Evolutionary conservation across 139 green algal genomes (phyloP), one percentile per base, ranked within the genome.

Genomic region (Chlamydomonas sp.): DNA sequence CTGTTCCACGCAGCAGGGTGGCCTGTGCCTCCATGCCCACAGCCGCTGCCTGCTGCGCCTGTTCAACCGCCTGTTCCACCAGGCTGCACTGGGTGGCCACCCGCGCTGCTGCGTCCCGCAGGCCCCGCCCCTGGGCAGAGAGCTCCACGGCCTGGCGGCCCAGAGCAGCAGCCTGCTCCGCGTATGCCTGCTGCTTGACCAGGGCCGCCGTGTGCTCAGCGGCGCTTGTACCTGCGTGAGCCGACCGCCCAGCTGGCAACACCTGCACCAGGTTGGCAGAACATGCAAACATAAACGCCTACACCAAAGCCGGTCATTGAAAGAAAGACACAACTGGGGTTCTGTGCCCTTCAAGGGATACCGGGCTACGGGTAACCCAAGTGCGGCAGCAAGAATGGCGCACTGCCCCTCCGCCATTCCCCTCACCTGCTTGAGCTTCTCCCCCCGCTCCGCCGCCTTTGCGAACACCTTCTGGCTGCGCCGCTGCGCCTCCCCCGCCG

Each of bases 381-480:
- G 31, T 49, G 31, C 31, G 31, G 31, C 31, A 49, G 31, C 31
- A 49, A 49, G 31, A 49, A 49, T 49, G 31, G 31, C 31, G 31
- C 31, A 49, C 31, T 49, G 31, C 31, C 31, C 31, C 31, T 49
- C 31, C 31, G 31, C 31, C 31, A 49, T 49, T 49, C 31, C 31
- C 31, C 31, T 49, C 31, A 49, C 31, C 31, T 49, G 31, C 31
- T 69, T 77, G 1, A 77, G 49, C 71, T 80, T 86, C 1, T 10
- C 20, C 20, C 82, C 73, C 5, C 82, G 82, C 18, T 18, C 20
- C 1, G 71, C 31, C 10, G 82, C 83, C 83, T 87, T 87, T 31
- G 72, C 61, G 5, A 87, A 75, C 31, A 80, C 31, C 63, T 63
- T 57, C 83, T 87, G 72, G 83, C 83, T 80, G 31, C 75, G 72